Evolutionary conservation across 768 basidiomycete genomes (phyloP), one percentile per base, ranked within the genome.

Genomic region (Tylopilus rubrobrunneus): DNA sequence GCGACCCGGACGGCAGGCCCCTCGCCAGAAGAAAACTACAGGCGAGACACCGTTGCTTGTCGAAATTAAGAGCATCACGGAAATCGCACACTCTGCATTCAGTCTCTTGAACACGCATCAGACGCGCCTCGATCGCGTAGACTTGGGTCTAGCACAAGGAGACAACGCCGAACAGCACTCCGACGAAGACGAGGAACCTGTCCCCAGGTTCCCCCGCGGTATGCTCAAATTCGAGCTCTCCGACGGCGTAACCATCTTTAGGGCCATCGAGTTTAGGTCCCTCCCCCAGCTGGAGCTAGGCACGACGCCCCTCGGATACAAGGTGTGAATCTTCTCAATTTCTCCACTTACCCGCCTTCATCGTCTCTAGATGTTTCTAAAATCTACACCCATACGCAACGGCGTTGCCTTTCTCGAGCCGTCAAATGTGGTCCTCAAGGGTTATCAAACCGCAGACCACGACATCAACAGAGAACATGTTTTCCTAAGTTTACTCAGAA

Each of bases 11-110:
- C 58, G 41, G 7, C 48, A 15, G 33, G 49, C 49, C 1, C 45
- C 49, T 14, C 65, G 48, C 15, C 60, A 52, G 50, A 64, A 43
- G 51, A 46, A 42, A 47, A 56, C 74, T 14, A 61, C 62, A 2
- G 76, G 77, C 7, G 56, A 73, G 7, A 56, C 46, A 21, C 82
- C 86, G 1, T 70, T 89, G 31, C 81, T 92, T 36, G 86, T 94
- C 10, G 87, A 97, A 62, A 79, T 97, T 27, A 70, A 74, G 17
- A 76, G 80, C 14, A 79, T 96, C n/a, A 89, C 83, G 17, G 95
- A 98, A 52, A 85, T 97, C 21, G 90, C 86, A 0, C 73, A 80
- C 42, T 92, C 92, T 59, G 95, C 94, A 0, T 89, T 92, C 63
- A 83, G 76, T 48, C 76, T 97, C 17, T 78, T 86, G 55, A 88